Evolutionary conservation across 2,329 filamentous ascomycete genomes (phyloP), one percentile per base, ranked within the genome.

Genomic region (Botrytis paeoniae): DNA sequence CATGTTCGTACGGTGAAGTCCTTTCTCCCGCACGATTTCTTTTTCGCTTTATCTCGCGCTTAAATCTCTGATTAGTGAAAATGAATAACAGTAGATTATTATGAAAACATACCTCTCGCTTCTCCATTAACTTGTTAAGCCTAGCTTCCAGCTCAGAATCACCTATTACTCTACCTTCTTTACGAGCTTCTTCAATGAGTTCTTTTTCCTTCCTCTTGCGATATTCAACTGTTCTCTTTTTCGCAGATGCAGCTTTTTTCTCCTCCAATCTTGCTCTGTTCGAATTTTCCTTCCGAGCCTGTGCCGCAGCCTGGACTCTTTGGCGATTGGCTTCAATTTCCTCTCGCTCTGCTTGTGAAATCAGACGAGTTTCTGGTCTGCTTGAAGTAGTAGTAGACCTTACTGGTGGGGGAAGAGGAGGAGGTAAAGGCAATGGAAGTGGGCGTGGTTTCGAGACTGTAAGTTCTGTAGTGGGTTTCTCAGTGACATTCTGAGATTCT

Each of bases 41-140:
- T 25, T 71, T 68, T 61, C 59, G 60, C n/a, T 35, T 41, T 70
- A 1, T 51, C 64, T 20, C 65, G 37, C 73, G 51, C 51, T 54
- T 73, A 4, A 3, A 14, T 22, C 16, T 6, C 18, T 48, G 4
- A 51, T 74, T 69, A 74, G 70, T n/a, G 41, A 32, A 16, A 48
- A 60, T n/a, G 4, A 10, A 43, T n/a, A n/a, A 41, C 16, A 7
- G 5, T 16, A 8, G 7, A 3, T 41, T 7, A 32, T 3, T 29
- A 10, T 14, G 25, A 18, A 51, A 12, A 61, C 51, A 32, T 70
- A 74, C 74, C 45, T 74, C 74, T 65, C 72, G 72, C 54, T 70
- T 75, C 2, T n/a, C 68, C 60, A 74, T 72, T 1, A 29, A 29
- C 20, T 54, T 70, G 3, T 75, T 61, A 41, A 75, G n/a, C 1